These are phyloP conservation scores for Pseudogymnoascus sp. DNA, from an alignment of 2,329 filamentous ascomycete species.

Conservation along the genomic window DNA sequence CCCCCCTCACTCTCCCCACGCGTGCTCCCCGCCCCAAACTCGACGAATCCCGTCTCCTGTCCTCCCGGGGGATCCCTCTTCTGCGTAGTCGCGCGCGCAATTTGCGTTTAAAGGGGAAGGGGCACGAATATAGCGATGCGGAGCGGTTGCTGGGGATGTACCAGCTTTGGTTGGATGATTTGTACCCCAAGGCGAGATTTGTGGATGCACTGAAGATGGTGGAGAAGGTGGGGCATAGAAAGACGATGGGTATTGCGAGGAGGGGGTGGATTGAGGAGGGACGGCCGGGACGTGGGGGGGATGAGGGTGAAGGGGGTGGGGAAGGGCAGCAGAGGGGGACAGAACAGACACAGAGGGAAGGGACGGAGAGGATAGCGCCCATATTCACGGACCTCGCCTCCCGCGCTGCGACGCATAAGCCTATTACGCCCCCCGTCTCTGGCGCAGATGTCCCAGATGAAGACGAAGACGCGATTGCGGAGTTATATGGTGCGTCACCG, in stretches of 20 bases:
- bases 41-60: conserved; percentile 78
- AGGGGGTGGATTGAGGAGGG: conserved; percentile 78
- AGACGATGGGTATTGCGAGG: conserved; percentile 63
- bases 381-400: neutral
- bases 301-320: conserved; percentile 24
- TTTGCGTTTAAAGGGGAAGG: conserved; percentile 82
- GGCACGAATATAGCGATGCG: conserved; percentile 89
- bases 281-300: conserved; percentile 39
- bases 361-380: neutral
- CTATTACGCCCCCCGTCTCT: neutral
- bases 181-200: conserved; percentile 92
- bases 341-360: neutral
- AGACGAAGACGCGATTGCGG: neutral
- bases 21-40: conserved; percentile 74
- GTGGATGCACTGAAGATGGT: conserved; percentile 82
- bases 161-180: conserved; percentile 91
- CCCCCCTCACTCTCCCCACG: conserved; percentile 64
- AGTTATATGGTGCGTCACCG: neutral
- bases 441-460: neutral
- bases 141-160: conserved; percentile 79
- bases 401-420: neutral
- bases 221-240: conserved; percentile 86
- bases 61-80: conserved; percentile 73
- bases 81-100: conserved; percentile 63
- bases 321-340: conserved; percentile 23